Percentiles rank a stretch among this genome's conserved stretches.
Evolutionary conservation across 345 rosid species (phyloP).

Genomic region (Citrus reticulata): DNA sequence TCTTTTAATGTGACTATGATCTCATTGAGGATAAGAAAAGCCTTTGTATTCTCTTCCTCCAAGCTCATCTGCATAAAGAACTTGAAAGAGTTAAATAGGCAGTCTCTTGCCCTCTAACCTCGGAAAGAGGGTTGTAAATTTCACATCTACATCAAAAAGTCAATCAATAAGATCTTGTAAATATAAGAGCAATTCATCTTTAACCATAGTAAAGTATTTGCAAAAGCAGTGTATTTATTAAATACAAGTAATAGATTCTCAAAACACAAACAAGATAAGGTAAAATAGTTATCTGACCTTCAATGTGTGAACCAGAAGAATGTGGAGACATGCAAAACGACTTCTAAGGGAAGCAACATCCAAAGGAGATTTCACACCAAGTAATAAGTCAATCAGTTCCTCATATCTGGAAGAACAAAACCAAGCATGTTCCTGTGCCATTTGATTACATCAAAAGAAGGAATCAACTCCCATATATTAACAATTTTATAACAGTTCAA

Average conservation of each 20-base stretch:
- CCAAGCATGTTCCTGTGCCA: slow-evolving; percentile 69
- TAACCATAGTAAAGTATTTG: neutral
- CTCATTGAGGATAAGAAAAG: slow-evolving; percentile 86
- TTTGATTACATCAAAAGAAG: slow-evolving; percentile 15
- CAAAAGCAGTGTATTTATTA: neutral
- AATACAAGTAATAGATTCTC: neutral
- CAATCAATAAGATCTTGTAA: neutral
- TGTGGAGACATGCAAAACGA: slow-evolving; percentile 72
- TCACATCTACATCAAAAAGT: slow-evolving; percentile 4
- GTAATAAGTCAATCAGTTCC: slow-evolving; percentile 70
- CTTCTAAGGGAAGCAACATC: slow-evolving; percentile 47
- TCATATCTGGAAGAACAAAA: slow-evolving; percentile 59
- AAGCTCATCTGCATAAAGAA: slow-evolving; percentile 50
- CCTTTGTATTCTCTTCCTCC: slow-evolving; percentile 70
- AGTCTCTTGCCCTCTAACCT: neutral
- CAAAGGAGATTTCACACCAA: slow-evolving; percentile 53
- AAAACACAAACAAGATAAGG: neutral
- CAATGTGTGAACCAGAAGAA: slow-evolving; percentile 61
- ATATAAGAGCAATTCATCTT: neutral
- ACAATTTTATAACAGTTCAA: slow-evolving; percentile 4
- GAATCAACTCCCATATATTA: slow-evolving; percentile 7
- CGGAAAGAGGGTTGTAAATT: neutral
- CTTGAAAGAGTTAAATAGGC: slow-evolving; percentile 14
- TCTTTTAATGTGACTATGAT: slow-evolving; percentile 79
- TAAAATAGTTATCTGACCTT: slow-evolving; percentile 41